A percentile compares a stretch with the other conserved stretches of the same genome.
These are phyloP conservation scores for Chytriomyces hyalinus DNA, from an alignment of 192 early-diverging fungal genomes.

Conservation along the genomic window DNA sequence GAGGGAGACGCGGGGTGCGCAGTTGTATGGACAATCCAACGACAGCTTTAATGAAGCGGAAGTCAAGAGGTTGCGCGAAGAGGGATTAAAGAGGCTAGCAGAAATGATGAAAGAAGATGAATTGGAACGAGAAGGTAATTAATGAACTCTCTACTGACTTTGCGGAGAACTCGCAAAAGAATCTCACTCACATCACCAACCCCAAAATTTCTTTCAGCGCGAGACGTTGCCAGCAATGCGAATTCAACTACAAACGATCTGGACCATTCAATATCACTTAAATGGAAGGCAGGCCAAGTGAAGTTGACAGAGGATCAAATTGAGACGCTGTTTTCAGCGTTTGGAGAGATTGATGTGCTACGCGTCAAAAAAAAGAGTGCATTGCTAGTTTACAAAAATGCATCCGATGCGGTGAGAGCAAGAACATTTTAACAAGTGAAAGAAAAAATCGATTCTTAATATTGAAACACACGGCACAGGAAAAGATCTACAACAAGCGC, in stretches of 20 bases:
- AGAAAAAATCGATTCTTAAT: not conserved
- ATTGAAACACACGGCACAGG: not conserved
- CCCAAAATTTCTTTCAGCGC: no score
- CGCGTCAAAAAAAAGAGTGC: not conserved
- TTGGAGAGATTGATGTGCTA: constrained; percentile 19
- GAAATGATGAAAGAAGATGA: constrained; percentile 47
- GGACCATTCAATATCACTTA: constrained; percentile 17
- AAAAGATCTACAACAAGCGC: constrained; percentile 18
- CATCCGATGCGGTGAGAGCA: constrained; percentile 17
- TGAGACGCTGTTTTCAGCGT: constrained; percentile 13
- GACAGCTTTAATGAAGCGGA: constrained; percentile 28
- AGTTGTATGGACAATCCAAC: constrained; percentile 20
- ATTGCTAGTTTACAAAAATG: constrained; percentile 5
- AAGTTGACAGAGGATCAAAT: not conserved
- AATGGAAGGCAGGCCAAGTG: constrained; percentile 1
- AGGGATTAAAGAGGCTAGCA: constrained; percentile 39
- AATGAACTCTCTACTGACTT: no score
- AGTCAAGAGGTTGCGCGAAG: constrained; percentile 34
- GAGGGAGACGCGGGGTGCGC: constrained; percentile 25
- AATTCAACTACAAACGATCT: not conserved
- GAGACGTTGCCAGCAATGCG: not conserved
- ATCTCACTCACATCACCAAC: no score
- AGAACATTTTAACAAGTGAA: not conserved
- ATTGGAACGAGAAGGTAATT: constrained; percentile 29
- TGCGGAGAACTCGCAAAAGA: no score